Base-by-base conservation (phyloP, 1,284 basidiomycete genomes). In the Grifola frondosa region DNA sequence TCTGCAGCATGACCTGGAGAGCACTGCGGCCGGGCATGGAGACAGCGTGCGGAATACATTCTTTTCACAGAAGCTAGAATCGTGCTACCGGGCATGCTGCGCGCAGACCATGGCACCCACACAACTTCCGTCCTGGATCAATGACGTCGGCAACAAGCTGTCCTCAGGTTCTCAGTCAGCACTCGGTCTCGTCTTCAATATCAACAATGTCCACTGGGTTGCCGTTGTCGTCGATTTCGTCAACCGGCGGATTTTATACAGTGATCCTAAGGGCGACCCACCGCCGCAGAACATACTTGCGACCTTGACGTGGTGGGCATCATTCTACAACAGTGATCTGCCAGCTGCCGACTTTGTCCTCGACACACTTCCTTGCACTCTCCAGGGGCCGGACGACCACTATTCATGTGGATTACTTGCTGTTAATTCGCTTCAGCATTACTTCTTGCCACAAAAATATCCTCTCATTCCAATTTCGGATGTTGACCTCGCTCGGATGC, bases 141-240 rank as follows among this genome's bases (percentile, higher is more conserved):
- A 23, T 8, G 9, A 6, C 13, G 28, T n/a, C 23, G 24, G 20
- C 16, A 12, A 12, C 9, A 15, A 16, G n/a, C 20, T 40, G 12
- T 15, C 29, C 5, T 20, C 7, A 11, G 37, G 37, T 4, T 16
- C 19, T 3, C 37, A 19, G 13, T 22, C 5, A 9, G 21, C 28
- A 4, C 4, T 31, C 4, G 28, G 28, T 6, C 13, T 40, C 17
- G 15, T 40, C 16, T 40, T 38, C 22, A 39, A 45, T n/a, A 12
- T 39, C 19, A 26, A 40, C 19, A 31, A 28, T 7, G 15, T 13
- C 17, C 43, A 45, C 26, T 45, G 43, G 43, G 37, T 45, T 17
- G 13, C 43, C 5, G 37, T 40, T 4, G 37, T 40, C 5, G 13
- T 45, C 12, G 32, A 45, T 21, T 45, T 40, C 31, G 15, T n/a